Evolutionary conservation across 441 rosid genomes (phyloP).

Genomic region (Brassica balearica): DNA sequence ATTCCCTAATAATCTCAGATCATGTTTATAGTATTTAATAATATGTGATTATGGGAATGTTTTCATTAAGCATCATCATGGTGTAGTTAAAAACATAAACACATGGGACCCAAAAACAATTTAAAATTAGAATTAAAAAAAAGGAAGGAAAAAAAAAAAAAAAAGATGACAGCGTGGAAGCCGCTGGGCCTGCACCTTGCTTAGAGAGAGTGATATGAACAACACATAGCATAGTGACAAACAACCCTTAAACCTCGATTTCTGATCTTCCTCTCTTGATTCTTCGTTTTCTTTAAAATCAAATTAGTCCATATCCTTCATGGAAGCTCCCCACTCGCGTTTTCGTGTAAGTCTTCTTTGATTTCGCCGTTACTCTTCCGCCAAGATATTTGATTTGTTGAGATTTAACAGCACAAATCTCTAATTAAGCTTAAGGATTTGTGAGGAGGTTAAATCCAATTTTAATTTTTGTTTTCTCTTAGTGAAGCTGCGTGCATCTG

Average conservation of each 20-base stretch:
- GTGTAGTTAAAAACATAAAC: conserved; percentile 11
- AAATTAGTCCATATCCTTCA: background rate
- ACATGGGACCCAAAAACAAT: conserved; percentile 10
- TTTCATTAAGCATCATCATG: background rate
- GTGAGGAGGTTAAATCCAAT: background rate
- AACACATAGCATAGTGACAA: conserved; percentile 35
- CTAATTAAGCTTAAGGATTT: background rate
- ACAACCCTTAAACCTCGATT: conserved; percentile 30
- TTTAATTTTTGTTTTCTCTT: background rate
- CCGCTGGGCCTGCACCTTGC: conserved; percentile 20
- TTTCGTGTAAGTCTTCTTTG: background rate
- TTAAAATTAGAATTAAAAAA: conserved; percentile 7
- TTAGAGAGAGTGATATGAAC: conserved; percentile 37
- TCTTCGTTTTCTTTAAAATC: too few relatives aligned
- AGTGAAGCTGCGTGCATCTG: conserved; percentile 32
- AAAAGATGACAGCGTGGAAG: conserved; percentile 6
- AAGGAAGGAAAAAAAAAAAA: background rate
- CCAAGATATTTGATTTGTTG: too few relatives aligned
- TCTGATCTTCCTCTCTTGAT: conserved; percentile 4
- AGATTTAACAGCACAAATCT: background rate
- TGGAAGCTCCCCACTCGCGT: background rate
- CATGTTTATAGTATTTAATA: background rate
- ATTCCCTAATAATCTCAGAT: conserved; percentile 1
- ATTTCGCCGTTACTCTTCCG: background rate
- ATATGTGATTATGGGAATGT: conserved; percentile 7